Percentiles rank a stretch among this genome's conserved stretches.
phyloP scores from a whole-genome alignment of 2,329 filamentous ascomycete genomes.

The Fusarium fujikuroi region DNA sequence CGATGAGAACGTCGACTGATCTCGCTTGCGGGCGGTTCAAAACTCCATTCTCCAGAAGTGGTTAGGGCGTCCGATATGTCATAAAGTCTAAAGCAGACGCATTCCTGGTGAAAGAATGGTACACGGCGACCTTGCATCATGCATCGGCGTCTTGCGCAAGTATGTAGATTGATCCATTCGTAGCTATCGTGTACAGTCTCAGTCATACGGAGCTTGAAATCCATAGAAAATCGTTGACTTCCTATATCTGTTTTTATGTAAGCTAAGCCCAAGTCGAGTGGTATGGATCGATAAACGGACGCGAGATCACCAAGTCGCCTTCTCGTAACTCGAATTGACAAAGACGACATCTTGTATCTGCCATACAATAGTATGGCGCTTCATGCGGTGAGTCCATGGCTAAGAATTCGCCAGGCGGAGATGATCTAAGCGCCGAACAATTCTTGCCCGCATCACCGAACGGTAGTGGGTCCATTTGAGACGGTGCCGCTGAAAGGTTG shows the following conservation, averaged over 20 bases:
- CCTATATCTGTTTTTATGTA: not conserved
- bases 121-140: not conserved
- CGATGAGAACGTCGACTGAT: not conserved
- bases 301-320: not conserved
- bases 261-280: not conserved
- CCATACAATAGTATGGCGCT: not conserved
- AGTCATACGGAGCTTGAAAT: not conserved
- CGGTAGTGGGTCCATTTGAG: not conserved
- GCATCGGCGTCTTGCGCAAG: not conserved
- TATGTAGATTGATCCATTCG: not conserved
- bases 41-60: not conserved
- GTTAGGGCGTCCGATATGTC: not conserved
- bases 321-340: not conserved
- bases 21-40: not conserved
- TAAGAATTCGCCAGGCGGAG: not conserved
- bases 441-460: not conserved
- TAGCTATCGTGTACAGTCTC: not conserved
- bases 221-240: not conserved
- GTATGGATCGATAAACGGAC: not conserved
- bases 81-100: not conserved
- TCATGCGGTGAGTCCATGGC: not conserved
- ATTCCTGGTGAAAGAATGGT: not conserved
- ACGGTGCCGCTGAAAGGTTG: not conserved
- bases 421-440: not conserved
- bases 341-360: not conserved